These are phyloP conservation scores for Ustilago trichophora DNA, from an alignment of 1,284 basidiomycete genomes.

Conservation along the genomic window DNA sequence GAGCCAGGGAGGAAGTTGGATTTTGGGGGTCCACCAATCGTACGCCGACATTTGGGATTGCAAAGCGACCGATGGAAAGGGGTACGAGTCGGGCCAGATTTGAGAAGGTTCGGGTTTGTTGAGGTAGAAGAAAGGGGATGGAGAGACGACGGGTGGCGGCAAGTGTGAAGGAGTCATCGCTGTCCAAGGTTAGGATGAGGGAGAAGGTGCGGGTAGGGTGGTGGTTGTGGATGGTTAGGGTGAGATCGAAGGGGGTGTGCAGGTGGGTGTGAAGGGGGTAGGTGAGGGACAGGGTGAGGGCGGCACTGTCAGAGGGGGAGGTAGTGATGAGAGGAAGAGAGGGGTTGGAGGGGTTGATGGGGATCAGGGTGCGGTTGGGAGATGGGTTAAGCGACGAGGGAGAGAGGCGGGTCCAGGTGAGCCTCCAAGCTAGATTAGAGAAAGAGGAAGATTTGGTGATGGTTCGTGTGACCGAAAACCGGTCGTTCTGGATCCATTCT, in stretches of 20 bases:
- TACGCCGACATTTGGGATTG: conserved; percentile 5
- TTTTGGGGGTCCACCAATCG: too few relatives aligned
- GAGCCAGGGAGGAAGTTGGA: too few relatives aligned
- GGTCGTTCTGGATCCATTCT: conserved; percentile 1
- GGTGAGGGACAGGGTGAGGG: conserved; percentile 7
- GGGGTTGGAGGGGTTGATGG: too few relatives aligned
- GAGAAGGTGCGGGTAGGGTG: conserved; percentile 1
- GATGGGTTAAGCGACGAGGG: not conserved
- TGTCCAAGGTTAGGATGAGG: conserved; percentile 21
- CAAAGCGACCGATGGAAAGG: conserved; percentile 2
- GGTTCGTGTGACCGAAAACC: conserved; percentile 9
- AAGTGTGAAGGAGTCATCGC: conserved; percentile 25
- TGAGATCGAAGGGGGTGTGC: not conserved
- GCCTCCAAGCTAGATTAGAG: not conserved
- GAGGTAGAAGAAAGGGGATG: conserved; percentile 24
- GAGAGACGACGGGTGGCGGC: conserved; percentile 12
- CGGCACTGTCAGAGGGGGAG: too few relatives aligned
- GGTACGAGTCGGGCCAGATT: conserved; percentile 9
- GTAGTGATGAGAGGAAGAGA: too few relatives aligned
- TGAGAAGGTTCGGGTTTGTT: not conserved
- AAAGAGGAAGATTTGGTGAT: not conserved
- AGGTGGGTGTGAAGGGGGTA: not conserved
- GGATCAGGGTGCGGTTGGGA: too few relatives aligned
- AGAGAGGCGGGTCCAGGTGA: conserved; percentile 7
- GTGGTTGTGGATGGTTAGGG: conserved; percentile 7